Evolutionary conservation across 1,284 basidiomycete species (phyloP), one percentile per base, ranked within the genome.

Genomic region (Heliocybe sulcata): DNA sequence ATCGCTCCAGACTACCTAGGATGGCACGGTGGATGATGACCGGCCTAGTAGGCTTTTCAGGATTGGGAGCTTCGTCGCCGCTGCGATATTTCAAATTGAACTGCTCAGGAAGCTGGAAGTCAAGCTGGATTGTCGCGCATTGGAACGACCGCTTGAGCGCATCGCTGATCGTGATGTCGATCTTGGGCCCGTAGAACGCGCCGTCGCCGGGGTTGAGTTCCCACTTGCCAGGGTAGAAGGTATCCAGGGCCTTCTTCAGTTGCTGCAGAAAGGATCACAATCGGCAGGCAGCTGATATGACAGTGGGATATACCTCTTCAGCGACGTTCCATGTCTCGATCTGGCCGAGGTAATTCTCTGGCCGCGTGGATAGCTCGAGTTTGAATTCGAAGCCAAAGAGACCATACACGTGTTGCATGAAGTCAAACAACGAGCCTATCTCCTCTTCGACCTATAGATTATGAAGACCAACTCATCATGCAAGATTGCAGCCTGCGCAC

Each of bases 11-110:
- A 66, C 89, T 93, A 50, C 97, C 97, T 60, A 99, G 72, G 67
- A 99, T 94, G 2, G 97, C 97, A 59, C 97, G 90, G 73, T 99
- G 97, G 64, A 99, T 98, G 79, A 99, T 98, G 63, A 99, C 96
- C 3, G 97, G 97, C 51, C 95, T 77, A 35, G 81, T 74, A 20
- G 86, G 77, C 59, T 76, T 79, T 60, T 84, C 82, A 16, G 81
- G 72, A 52, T 73, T 77, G 12, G 76, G 72, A 19, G 76, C 74
- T 56, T 87, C 87, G 53, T 87, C 85, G 16, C 83, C 80, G 3
- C 85, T 85, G 45, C 94, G 90, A 75, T 94, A 99, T 67, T 90
- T 90, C 60, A 99, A 81, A 72, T 97, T 90, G 80, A 99, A 99
- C 52, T 94, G 87, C 67, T 98, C 90, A n/a, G 97, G 97, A 9